Evolutionary conservation across 2,329 filamentous ascomycete species (phyloP).

Genomic region (Aspergillus chevalieri): DNA sequence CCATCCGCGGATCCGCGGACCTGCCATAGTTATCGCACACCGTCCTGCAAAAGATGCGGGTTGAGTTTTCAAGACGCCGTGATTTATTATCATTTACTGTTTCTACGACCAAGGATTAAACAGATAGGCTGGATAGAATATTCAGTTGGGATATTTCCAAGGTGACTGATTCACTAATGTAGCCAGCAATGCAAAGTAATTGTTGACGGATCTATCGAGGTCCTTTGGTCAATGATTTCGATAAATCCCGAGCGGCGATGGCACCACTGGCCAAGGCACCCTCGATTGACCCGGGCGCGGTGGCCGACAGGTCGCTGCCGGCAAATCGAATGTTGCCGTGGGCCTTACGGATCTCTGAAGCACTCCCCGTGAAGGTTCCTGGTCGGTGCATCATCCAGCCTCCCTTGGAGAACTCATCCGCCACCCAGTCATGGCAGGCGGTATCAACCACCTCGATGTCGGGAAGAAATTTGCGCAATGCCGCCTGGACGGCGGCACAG

Average conservation of each 20-base stretch:
- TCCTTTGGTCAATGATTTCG: background rate
- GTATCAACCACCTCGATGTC: slow-evolving; percentile 7
- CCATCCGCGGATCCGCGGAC: too few relatives aligned
- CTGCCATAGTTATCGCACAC: too few relatives aligned
- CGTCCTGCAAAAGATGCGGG: too few relatives aligned
- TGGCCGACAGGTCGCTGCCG: slow-evolving; percentile 9
- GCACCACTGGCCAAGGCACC: slow-evolving; percentile 11
- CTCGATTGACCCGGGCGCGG: slow-evolving; percentile 10
- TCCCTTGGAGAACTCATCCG: slow-evolving; percentile 10
- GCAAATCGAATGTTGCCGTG: slow-evolving; percentile 11
- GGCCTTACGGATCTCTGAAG: slow-evolving; percentile 4
- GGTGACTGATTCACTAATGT: too few relatives aligned
- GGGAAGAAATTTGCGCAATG: slow-evolving; percentile 2
- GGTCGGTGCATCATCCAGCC: slow-evolving; percentile 12
- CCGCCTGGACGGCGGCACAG: slow-evolving; percentile 2
- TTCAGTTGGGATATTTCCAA: too few relatives aligned
- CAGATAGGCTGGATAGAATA: too few relatives aligned
- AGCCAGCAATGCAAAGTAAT: too few relatives aligned
- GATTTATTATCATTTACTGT: too few relatives aligned
- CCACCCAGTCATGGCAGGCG: slow-evolving; percentile 9
- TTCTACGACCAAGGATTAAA: too few relatives aligned
- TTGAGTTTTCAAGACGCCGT: too few relatives aligned
- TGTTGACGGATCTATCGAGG: background rate
- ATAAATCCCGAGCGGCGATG: slow-evolving; percentile 9
- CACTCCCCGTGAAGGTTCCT: slow-evolving; percentile 7